Conservation (phyloP, 495 filamentous ascomycete genomes). For the Penicillium diatomitis region DNA sequence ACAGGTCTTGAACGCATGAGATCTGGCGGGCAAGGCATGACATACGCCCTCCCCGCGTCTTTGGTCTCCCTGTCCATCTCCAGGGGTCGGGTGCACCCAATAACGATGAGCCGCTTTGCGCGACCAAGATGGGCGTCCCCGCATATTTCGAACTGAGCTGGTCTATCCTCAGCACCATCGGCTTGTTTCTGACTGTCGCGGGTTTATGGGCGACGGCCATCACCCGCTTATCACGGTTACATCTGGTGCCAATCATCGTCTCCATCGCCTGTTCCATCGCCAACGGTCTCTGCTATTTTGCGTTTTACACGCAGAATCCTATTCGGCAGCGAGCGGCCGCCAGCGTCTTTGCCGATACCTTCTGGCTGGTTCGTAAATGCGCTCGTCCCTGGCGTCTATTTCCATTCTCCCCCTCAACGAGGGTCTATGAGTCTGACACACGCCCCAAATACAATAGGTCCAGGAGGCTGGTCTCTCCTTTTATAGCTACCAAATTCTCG, state of each 20-base stretch:
- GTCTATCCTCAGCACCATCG: neutral
- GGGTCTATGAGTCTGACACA: neutral
- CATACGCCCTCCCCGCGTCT: no score
- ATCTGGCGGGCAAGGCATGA: no score
- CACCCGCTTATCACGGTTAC: neutral
- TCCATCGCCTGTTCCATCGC: neutral
- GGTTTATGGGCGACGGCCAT: neutral
- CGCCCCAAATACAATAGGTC: neutral
- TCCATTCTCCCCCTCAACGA: no score
- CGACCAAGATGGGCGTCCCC: neutral
- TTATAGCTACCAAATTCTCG: neutral
- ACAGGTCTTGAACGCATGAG: no score
- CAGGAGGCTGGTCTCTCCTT: slow-evolving; percentile 1
- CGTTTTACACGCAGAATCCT: neutral
- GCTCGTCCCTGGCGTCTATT: neutral
- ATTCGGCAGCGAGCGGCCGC: neutral
- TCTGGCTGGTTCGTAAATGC: neutral
- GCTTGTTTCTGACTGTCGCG: neutral
- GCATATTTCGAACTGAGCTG: slow-evolving; percentile 1
- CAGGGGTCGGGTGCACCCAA: no score
- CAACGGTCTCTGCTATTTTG: neutral
- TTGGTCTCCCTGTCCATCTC: no score
- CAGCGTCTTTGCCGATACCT: neutral
- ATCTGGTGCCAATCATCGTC: neutral
- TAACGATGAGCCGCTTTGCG: neutral